Base-by-base conservation (phyloP, 2,329 filamentous ascomycete species). In the Colletotrichum salicis region DNA sequence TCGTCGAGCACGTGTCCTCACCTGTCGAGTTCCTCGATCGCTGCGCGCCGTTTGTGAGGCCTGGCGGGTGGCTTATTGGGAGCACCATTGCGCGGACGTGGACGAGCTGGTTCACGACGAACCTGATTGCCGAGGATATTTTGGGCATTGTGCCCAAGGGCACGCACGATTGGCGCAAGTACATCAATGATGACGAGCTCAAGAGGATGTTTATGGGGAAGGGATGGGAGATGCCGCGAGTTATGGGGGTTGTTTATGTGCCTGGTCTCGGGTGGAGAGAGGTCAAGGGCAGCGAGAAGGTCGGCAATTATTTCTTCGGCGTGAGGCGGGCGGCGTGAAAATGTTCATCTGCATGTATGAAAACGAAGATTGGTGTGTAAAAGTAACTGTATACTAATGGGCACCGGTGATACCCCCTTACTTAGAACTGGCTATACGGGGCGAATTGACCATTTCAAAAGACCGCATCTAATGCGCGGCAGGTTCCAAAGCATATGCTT, bases 281-380 rank as follows among this genome's bases (percentile, higher is more conserved):
- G 80, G 91, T 98, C 5, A 81, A 83, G 29, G 93, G 94, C 3
- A 93, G 94, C 77, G 96, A 98, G 84, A 90, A 90, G 78, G 90
- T 94, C 78, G 96, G 96, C 11, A 99, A 99, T 81, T 99, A 98
- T 84, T 98, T 99, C 82, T 97, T 98, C 81, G 96, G 90, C 10
- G 91, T 97, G 55, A 89, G 91, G 82, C 83, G 82, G 75, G 78
- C 61, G 59, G 69, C 35, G 77, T 35, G 74, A 76, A 52, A 15
- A 8, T 41, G 35, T 41, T 15, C 19, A 8, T 6, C 7, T 15
- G 37, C 15, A 22, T 31, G 27, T 27, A 13, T 10, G 51, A 27
- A 29, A n/a, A 8, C n/a, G 19, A 15, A 5, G 11, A 22, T 27
- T 22, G 45, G n/a, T 35, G 29, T 68, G 58, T 68, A 63, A 59